These are phyloP conservation scores for Xylaria longipes DNA, from an alignment of 495 filamentous ascomycete genomes.

Conservation along the genomic window DNA sequence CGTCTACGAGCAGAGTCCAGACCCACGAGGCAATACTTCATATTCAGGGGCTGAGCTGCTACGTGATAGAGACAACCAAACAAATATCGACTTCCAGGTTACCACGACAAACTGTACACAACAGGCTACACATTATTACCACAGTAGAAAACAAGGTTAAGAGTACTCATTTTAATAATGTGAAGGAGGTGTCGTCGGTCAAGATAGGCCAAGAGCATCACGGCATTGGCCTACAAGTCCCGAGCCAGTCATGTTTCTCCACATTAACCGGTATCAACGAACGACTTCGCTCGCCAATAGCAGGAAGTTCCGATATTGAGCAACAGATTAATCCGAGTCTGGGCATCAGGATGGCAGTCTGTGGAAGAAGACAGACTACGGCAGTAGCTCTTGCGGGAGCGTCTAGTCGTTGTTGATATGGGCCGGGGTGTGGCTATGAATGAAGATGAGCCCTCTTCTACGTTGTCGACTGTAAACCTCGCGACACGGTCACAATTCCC, in stretches of 20 bases:
- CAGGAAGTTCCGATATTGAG: constrained; percentile 26
- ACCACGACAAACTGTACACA: not conserved
- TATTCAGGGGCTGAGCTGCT: too few relatives aligned
- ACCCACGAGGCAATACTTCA: too few relatives aligned
- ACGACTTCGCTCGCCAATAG: constrained; percentile 35
- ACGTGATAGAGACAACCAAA: too few relatives aligned
- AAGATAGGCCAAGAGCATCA: not conserved
- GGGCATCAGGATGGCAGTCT: constrained; percentile 25
- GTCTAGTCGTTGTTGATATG: not conserved
- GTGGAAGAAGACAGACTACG: constrained; percentile 29
- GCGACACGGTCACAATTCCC: not conserved
- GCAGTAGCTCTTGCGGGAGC: constrained; percentile 28
- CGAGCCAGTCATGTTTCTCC: constrained; percentile 26
- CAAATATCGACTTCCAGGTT: too few relatives aligned
- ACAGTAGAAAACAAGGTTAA: not conserved
- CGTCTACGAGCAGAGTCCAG: too few relatives aligned
- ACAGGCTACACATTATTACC: not conserved
- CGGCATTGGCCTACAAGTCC: constrained; percentile 19
- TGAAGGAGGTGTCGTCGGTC: not conserved
- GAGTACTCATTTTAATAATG: not conserved
- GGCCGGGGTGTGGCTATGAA: not conserved
- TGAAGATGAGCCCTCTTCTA: not conserved
- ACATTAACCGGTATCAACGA: constrained; percentile 42
- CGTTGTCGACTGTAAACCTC: not conserved
- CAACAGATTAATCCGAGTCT: constrained; percentile 32